Evolutionary conservation across 2,329 filamentous ascomycete genomes (phyloP).

Genomic region (Aspergillus sp.): DNA sequence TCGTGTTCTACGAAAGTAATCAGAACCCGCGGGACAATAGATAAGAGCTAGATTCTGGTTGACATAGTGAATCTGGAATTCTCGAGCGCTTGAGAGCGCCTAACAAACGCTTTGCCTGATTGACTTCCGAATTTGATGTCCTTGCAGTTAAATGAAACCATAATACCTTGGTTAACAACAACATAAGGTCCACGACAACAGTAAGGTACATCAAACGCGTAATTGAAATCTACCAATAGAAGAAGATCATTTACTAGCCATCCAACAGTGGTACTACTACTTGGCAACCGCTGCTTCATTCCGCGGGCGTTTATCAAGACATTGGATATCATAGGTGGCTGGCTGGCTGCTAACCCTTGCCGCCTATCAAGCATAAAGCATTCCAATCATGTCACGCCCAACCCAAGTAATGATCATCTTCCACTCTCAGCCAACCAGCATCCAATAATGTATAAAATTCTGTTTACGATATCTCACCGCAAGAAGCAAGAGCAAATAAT

Average conservation of each 20-base stretch:
- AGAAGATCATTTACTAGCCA: neutral
- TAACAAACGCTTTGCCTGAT: neutral
- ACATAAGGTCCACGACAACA: too few species aligned
- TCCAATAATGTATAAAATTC: neutral
- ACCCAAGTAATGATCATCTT: neutral
- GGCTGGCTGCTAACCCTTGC: neutral
- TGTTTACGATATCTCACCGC: neutral
- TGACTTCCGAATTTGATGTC: neutral
- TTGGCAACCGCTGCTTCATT: neutral
- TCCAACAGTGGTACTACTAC: neutral
- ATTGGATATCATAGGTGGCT: neutral
- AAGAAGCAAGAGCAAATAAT: neutral
- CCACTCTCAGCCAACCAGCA: neutral
- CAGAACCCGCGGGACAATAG: too few species aligned
- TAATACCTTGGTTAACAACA: neutral
- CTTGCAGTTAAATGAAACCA: neutral
- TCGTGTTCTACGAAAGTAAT: too few species aligned
- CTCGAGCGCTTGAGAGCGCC: neutral
- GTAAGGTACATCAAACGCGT: neutral
- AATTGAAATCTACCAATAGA: neutral
- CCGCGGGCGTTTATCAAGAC: neutral
- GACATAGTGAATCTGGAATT: accelerated
- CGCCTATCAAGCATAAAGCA: neutral
- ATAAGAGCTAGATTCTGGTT: too few species aligned
- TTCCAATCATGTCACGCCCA: neutral